Evolutionary conservation across 2,329 filamentous ascomycete genomes (phyloP).

Genomic region (Ceratocystis destructans): DNA sequence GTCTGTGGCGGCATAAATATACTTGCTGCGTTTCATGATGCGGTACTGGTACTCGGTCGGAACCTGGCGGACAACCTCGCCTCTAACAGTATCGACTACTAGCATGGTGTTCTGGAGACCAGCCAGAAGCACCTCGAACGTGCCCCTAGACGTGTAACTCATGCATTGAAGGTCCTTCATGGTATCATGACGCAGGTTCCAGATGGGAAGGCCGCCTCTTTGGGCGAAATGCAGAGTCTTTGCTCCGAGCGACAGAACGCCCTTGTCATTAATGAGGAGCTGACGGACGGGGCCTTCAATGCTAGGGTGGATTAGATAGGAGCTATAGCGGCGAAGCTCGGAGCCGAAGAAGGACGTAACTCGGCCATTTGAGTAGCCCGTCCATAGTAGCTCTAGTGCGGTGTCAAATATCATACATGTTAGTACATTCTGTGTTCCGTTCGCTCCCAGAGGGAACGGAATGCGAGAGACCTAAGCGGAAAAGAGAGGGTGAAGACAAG

Average conservation of each 20-base stretch:
- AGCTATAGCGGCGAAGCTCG: conserved; percentile 79
- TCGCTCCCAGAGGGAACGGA: conserved; percentile 61
- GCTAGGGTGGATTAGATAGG: conserved; percentile 63
- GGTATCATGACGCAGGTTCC: conserved; percentile 53
- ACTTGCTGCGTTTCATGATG: conserved; percentile 79
- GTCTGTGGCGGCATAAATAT: conserved; percentile 82
- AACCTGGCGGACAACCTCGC: conserved; percentile 55
- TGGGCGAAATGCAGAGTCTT: conserved; percentile 80
- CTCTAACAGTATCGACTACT: conserved; percentile 55
- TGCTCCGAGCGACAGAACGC: conserved; percentile 71
- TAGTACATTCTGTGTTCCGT: conserved; percentile 55
- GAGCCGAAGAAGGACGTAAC: conserved; percentile 78
- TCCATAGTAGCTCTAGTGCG: conserved; percentile 80
- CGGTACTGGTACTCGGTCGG: conserved; percentile 66
- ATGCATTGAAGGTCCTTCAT: conserved; percentile 81
- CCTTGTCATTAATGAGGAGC: conserved; percentile 80
- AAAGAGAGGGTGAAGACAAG: neutral
- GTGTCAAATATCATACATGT: conserved; percentile 81
- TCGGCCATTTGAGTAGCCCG: conserved; percentile 60
- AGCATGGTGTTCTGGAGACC: conserved; percentile 81
- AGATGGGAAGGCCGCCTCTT: conserved; percentile 68
- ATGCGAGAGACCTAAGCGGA: conserved; percentile 62
- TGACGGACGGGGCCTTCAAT: conserved; percentile 72
- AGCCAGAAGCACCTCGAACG: conserved; percentile 70
- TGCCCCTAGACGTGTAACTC: conserved; percentile 82